Evolutionary conservation across 192 early-diverging fungal genomes (phyloP).

Genomic region (Coemansia javaensis): DNA sequence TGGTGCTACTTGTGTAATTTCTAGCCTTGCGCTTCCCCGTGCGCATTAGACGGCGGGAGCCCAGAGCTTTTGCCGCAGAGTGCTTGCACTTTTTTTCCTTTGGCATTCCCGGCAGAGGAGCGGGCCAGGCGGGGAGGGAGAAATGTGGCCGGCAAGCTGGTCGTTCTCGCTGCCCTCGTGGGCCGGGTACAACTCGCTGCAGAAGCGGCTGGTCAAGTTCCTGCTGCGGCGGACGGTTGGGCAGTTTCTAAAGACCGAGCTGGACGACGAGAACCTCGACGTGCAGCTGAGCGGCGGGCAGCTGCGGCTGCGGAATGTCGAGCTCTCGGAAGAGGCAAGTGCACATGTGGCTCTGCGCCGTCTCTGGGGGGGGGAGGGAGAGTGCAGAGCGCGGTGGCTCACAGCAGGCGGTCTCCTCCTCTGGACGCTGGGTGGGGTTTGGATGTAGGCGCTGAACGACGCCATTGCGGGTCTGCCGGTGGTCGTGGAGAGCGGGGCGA

Average conservation of each 20-base stretch:
- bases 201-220: conserved; percentile 81
- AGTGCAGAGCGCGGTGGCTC: too few species aligned
- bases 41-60: too few species aligned
- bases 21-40: neutral
- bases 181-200: conserved; percentile 64
- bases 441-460: conserved; percentile 69
- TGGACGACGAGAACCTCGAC: conserved; percentile 74
- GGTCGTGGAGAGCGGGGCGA: conserved; percentile 62
- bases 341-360: too few species aligned
- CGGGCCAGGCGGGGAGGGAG: neutral
- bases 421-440: too few species aligned
- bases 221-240: conserved; percentile 76
- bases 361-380: too few species aligned
- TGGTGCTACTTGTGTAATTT: neutral
- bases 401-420: too few species aligned
- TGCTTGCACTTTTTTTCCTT: too few species aligned
- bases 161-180: conserved; percentile 49
- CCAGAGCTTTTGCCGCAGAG: too few species aligned
- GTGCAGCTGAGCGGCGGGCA: conserved; percentile 75
- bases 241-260: conserved; percentile 74
- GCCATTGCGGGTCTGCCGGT: conserved; percentile 63
- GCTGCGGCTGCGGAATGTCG: conserved; percentile 70
- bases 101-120: too few species aligned
- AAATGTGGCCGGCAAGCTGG: conserved; percentile 48
- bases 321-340: conserved; percentile 71